Percentiles rank a stretch among this genome's conserved stretches.
phyloP scores from a whole-genome alignment of 2,329 filamentous ascomycete genomes.

The Fusarium tupiense region DNA sequence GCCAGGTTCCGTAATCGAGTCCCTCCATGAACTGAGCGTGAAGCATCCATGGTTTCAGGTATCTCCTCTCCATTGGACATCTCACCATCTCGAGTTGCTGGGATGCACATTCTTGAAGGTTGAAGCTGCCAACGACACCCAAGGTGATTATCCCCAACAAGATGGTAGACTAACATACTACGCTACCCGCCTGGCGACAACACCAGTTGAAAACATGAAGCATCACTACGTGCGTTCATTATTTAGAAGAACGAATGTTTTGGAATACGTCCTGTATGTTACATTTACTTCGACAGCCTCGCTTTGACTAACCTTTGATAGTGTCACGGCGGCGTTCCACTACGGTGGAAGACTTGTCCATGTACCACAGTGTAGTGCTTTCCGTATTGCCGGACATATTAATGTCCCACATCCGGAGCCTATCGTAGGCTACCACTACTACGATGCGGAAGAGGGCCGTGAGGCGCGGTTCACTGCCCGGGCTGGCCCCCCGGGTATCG shows the following conservation, averaged over 20 bases:
- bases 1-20: rapidly evolving
- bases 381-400: background rate
- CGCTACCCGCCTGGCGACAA: background rate
- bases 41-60: background rate
- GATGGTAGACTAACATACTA: background rate
- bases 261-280: background rate
- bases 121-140: background rate
- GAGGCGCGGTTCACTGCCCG: background rate
- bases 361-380: background rate
- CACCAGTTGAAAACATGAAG: background rate
- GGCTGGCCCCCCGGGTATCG: background rate
- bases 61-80: background rate
- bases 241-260: background rate
- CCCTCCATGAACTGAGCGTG: background rate
- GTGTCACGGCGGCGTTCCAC: background rate
- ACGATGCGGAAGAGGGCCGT: background rate
- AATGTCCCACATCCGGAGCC: background rate
- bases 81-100: background rate
- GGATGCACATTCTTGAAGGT: background rate
- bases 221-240: background rate
- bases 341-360: background rate
- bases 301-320: background rate
- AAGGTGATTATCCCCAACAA: background rate
- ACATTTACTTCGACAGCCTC: background rate
- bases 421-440: background rate